Percentiles rank a stretch among this genome's conserved stretches.
Conservation (phyloP, 2,329 filamentous ascomycete species). For the Dothidotthia symphoricarpi region DNA sequence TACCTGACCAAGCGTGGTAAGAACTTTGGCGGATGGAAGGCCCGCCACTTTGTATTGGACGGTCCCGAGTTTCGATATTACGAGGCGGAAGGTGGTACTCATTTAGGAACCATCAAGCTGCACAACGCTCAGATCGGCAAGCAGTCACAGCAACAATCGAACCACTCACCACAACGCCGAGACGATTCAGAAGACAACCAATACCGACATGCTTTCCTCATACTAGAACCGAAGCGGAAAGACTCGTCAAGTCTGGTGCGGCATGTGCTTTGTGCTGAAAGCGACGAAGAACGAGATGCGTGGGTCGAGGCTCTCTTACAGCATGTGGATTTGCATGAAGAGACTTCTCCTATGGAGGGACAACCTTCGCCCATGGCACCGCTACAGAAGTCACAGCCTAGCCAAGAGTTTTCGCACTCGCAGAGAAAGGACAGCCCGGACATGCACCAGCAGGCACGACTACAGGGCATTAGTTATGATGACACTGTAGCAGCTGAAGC, state of each 20-base stretch:
- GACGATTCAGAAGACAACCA: constrained; percentile 85
- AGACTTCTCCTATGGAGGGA: constrained; percentile 44
- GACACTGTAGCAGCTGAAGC: constrained; percentile 58
- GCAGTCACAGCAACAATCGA: constrained; percentile 65
- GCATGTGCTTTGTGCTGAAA: constrained; percentile 94
- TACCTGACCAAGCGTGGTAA: constrained; percentile 97
- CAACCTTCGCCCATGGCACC: constrained; percentile 36
- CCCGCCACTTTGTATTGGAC: constrained; percentile 68
- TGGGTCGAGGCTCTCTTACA: constrained; percentile 90
- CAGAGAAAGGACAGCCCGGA: constrained; percentile 43
- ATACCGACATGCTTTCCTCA: constrained; percentile 93
- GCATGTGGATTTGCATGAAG: constrained; percentile 75
- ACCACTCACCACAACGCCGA: constrained; percentile 60
- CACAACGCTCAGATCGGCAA: constrained; percentile 90
- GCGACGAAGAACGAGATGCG: constrained; percentile 83
- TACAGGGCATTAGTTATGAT: constrained; percentile 56
- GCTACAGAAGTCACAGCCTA: constrained; percentile 44
- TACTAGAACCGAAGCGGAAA: constrained; percentile 94
- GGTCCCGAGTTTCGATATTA: constrained; percentile 80
- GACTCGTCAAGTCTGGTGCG: constrained; percentile 84
- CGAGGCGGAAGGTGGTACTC: constrained; percentile 83
- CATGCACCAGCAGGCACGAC: constrained; percentile 28
- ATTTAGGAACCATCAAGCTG: constrained; percentile 91
- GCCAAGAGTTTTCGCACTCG: constrained; percentile 29
- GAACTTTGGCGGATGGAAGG: constrained; percentile 99